Evolutionary conservation across 257 asterid genomes (phyloP).

Genomic region (Solanum ossicruentum): DNA sequence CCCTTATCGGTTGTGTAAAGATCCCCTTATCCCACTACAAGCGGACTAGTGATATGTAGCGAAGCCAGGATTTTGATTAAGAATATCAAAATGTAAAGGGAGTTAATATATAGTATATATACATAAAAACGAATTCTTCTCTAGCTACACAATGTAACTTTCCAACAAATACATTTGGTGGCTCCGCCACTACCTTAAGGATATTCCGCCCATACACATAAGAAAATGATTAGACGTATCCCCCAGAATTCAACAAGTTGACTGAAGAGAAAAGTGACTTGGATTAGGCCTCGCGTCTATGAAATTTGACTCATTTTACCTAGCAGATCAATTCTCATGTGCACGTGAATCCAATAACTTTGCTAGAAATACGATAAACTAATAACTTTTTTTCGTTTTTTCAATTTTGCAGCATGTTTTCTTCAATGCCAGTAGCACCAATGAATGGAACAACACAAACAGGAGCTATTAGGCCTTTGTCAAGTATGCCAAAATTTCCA

Average conservation of each 20-base stretch:
- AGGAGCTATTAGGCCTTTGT: conserved; percentile 1
- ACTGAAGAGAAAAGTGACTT: too few species aligned
- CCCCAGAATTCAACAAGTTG: not conserved
- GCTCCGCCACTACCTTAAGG: not conserved
- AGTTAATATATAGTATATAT: too few species aligned
- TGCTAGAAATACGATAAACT: not conserved
- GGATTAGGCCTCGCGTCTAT: too few species aligned
- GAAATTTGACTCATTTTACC: too few species aligned
- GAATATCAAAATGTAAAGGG: too few species aligned
- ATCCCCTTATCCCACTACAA: too few species aligned
- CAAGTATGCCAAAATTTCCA: conserved; percentile 1
- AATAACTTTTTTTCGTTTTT: not conserved
- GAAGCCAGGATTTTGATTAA: too few species aligned
- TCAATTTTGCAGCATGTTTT: conserved; percentile 2
- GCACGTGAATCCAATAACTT: not conserved
- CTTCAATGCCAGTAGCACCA: not conserved
- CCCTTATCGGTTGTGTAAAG: not conserved
- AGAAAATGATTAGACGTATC: not conserved
- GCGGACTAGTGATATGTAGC: too few species aligned
- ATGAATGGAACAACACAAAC: conserved; percentile 1
- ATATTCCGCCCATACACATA: not conserved
- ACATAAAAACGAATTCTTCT: too few species aligned
- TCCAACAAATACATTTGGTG: too few species aligned
- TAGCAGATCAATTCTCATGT: not conserved
- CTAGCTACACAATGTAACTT: too few species aligned